Percentiles rank a stretch among this genome's conserved stretches.
Conservation (phyloP, 306 rosid species). For the Prunus campanulata region DNA sequence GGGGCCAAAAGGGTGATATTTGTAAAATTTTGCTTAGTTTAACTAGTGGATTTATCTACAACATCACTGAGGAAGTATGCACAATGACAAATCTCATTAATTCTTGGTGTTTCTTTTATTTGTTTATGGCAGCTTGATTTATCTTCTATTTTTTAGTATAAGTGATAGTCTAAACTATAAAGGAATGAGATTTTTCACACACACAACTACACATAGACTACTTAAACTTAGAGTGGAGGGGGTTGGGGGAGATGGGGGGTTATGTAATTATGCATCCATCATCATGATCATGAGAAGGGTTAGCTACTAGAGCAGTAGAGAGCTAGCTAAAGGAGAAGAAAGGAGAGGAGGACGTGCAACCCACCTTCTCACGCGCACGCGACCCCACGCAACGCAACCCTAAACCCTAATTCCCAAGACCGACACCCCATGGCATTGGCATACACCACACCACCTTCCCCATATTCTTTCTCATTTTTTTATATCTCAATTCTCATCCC, state of each 20-base stretch:
- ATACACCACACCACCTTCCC: neutral
- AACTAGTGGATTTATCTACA: no score
- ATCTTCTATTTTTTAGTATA: no score
- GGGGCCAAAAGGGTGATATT: no score
- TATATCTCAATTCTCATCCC: neutral
- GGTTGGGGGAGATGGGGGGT: no score
- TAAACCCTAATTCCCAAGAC: conserved; percentile 21
- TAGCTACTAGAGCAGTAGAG: neutral
- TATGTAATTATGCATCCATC: neutral
- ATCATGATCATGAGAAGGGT: neutral
- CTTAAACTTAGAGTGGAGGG: neutral
- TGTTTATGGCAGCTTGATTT: fast-evolving
- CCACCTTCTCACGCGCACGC: conserved; percentile 18
- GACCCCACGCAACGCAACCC: neutral
- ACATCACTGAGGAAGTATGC: no score
- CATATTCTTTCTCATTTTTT: neutral
- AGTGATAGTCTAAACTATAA: no score
- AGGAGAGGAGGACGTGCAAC: neutral
- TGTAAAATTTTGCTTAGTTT: no score
- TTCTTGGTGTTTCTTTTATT: no score
- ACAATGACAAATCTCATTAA: no score
- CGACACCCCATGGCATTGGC: neutral
- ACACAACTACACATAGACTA: no score
- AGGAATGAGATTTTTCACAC: fast-evolving
- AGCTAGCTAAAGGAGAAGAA: neutral